phyloP scores from a whole-genome alignment of 176 grass and related monocot species.

The Zoysia japonica region DNA sequence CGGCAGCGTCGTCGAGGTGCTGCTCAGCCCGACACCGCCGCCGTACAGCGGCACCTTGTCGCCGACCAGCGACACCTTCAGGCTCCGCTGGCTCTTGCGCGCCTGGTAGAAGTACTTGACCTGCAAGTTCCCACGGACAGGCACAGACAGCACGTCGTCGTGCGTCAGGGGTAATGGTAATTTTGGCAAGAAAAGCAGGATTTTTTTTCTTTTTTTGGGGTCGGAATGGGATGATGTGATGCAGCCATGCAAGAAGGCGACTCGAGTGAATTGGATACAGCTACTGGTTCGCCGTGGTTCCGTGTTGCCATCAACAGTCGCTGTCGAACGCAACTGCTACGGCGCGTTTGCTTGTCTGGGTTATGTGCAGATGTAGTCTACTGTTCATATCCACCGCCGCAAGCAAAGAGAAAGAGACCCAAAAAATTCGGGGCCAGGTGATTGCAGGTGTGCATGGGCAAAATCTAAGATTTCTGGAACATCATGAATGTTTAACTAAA shows the following conservation, averaged over 20 bases:
- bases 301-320: constrained; percentile 30
- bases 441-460: neutral
- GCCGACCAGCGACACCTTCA: constrained; percentile 56
- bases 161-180: neutral
- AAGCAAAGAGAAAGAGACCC: neutral
- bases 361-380: constrained; percentile 36
- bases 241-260: neutral
- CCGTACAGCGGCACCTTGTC: constrained; percentile 83
- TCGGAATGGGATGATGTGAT: neutral
- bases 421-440: neutral
- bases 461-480: neutral
- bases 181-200: neutral
- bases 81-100: constrained; percentile 73
- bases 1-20: constrained; percentile 46
- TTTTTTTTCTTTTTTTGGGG: neutral
- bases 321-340: neutral
- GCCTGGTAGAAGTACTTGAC: constrained; percentile 86
- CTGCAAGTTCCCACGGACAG: constrained; percentile 17
- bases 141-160: neutral
- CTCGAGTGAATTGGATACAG: constrained; percentile 1
- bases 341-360: neutral
- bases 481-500: neutral
- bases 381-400: neutral
- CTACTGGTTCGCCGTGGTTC: neutral
- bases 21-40: constrained; percentile 67